Evolutionary conservation across 805 yeast genomes (phyloP).

Genomic region (Metschnikowia lochheadii): DNA sequence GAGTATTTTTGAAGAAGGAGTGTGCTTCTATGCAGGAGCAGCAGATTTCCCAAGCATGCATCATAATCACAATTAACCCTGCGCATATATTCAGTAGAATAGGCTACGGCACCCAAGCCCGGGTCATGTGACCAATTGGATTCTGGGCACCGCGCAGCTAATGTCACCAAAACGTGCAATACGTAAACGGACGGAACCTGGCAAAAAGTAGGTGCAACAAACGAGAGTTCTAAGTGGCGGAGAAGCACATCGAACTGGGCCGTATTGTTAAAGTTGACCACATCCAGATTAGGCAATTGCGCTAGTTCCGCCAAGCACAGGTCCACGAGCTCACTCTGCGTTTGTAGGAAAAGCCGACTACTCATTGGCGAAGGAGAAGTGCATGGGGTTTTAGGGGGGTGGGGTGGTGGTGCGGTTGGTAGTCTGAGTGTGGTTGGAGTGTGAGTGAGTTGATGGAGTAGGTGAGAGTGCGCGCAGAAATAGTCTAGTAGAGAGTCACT

Average conservation of each 20-base stretch:
- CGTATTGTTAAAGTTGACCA: conserved; percentile 25
- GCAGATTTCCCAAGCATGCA: conserved; percentile 15
- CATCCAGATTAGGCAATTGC: conserved; percentile 6
- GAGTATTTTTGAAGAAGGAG: conserved; percentile 14
- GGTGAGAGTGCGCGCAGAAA: too few species aligned
- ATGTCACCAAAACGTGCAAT: conserved; percentile 29
- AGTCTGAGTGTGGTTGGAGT: too few species aligned
- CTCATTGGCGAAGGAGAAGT: not conserved
- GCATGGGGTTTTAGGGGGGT: too few species aligned
- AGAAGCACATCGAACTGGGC: conserved; percentile 28
- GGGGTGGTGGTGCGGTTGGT: too few species aligned
- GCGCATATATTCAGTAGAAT: conserved; percentile 20
- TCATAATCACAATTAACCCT: conserved; percentile 21
- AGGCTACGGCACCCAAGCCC: conserved; percentile 20
- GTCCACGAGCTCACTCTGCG: conserved; percentile 20
- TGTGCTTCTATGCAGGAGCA: conserved; percentile 21
- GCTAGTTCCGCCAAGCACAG: conserved; percentile 22
- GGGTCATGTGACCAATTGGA: conserved; percentile 24
- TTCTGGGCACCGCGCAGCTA: conserved; percentile 26
- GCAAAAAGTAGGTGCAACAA: conserved; percentile 8
- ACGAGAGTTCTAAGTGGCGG: conserved; percentile 22
- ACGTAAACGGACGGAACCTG: conserved; percentile 25
- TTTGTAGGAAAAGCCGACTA: conserved; percentile 10
- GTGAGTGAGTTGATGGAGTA: too few species aligned
- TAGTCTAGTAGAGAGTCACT: too few species aligned